A percentile compares a stretch with the other conserved stretches of the same genome.
These are phyloP conservation scores for Ophiostoma populinum DNA, from an alignment of 2,329 filamentous ascomycete genomes.

Conservation along the genomic window DNA sequence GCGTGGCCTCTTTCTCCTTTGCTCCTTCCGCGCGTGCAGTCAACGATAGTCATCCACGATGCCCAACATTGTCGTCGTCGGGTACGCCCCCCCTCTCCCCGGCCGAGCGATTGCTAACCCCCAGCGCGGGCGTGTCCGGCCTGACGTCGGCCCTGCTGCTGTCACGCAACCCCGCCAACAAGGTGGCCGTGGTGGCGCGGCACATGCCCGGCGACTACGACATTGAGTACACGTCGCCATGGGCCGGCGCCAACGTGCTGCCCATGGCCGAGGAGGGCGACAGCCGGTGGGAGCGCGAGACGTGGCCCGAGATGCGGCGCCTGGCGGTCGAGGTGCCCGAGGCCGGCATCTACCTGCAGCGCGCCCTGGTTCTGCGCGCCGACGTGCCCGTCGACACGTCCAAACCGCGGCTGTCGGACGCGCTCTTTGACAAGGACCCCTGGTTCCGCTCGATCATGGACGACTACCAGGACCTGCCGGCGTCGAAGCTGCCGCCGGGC, in stretches of 20 bases:
- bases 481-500: conserved; percentile 40
- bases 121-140: conserved; percentile 31
- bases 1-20: background rate
- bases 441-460: conserved; percentile 60
- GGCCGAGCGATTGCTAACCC: background rate
- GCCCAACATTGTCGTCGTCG: conserved; percentile 22
- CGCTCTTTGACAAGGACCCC: conserved; percentile 47
- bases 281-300: conserved; percentile 42
- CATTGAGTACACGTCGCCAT: conserved; percentile 77
- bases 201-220: conserved; percentile 92
- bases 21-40: background rate
- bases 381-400: conserved; percentile 16
- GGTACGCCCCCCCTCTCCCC: conserved; percentile 12
- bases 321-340: conserved; percentile 51
- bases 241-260: conserved; percentile 68
- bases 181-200: conserved; percentile 36
- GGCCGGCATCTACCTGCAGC: conserved; percentile 66
- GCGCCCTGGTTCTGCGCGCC: conserved; percentile 29
- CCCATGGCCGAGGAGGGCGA: conserved; percentile 35
- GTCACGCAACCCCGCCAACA: conserved; percentile 25
- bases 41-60: conserved; percentile 11
- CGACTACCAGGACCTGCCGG: conserved; percentile 47
- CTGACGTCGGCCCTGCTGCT: conserved; percentile 33
- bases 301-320: conserved; percentile 43
- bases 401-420: conserved; percentile 38